Evolutionary conservation across 768 basidiomycete genomes (phyloP).

Genomic region (Exsudoporus frostii): DNA sequence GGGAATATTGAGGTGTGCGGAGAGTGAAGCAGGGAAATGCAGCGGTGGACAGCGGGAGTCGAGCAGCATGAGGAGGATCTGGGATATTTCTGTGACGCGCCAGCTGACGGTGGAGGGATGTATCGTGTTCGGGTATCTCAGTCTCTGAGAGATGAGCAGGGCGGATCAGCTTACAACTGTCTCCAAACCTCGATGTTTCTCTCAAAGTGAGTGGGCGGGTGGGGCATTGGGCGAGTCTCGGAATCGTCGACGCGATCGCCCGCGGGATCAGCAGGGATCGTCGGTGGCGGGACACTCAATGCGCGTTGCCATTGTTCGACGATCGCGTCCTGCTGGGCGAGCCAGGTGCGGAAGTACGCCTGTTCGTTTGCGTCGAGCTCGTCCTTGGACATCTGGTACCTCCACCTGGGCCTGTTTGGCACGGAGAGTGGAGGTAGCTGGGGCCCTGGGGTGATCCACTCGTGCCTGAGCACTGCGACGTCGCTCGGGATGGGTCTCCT

Average conservation of each 20-base stretch:
- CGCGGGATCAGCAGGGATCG: not conserved
- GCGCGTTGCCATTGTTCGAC: constrained; percentile 50
- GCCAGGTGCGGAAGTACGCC: constrained; percentile 77
- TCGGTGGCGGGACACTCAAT: constrained; percentile 1
- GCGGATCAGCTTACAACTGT: constrained; percentile 62
- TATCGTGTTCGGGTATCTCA: not conserved
- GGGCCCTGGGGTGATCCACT: constrained; percentile 4
- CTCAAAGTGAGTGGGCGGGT: constrained; percentile 79
- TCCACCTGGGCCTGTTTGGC: constrained; percentile 83
- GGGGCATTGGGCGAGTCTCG: constrained; percentile 40
- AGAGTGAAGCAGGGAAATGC: constrained; percentile 81
- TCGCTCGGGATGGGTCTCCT: constrained; percentile 52
- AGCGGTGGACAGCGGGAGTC: constrained; percentile 88
- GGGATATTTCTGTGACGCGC: constrained; percentile 90
- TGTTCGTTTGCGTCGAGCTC: constrained; percentile 92
- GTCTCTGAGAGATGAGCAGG: not conserved
- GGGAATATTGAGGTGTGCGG: constrained; percentile 48
- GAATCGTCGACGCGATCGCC: constrained; percentile 9
- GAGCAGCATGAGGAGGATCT: constrained; percentile 83
- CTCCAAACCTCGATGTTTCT: constrained; percentile 93
- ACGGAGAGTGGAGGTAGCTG: constrained; percentile 7
- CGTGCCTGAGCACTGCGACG: constrained; percentile 34
- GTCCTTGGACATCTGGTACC: constrained; percentile 79
- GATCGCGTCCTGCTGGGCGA: constrained; percentile 56
- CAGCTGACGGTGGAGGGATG: constrained; percentile 48